Base-by-base conservation (phyloP, 768 basidiomycete species). In the Lentinula aciculospora region DNA sequence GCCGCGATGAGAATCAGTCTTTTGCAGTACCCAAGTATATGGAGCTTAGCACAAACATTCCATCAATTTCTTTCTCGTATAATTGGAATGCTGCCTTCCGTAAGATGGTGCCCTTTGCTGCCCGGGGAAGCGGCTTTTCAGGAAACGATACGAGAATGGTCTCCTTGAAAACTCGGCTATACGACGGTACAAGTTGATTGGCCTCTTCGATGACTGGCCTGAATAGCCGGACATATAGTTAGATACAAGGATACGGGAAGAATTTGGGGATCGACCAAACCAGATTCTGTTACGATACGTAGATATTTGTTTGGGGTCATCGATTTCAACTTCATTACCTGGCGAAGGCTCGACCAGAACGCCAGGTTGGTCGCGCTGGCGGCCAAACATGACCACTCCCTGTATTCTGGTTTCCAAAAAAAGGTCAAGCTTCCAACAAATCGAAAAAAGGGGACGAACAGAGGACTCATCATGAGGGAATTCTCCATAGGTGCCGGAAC, bases 161-260 rank as follows among this genome's bases (percentile, higher is more conserved):
- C 63, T 83, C 77, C 60, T 77, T 78, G 66, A 76, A 80, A 13
- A 80, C 71, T 21, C 75, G 68, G 57, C 76, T 77, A 45, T 73
- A 78, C 0, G 69, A 57, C 0, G 79, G 78, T 0, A 72, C 71
- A 1, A 63, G 61, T 27, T 58, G 64, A 62, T 80, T 80, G 3
- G 75, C 78, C 27, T 76, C 72, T 19, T 76, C 76, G 2, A 79
- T 70, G 10, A 66, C 60, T 3, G 66, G 67, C 72, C 73, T 78
- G 56, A 1, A 6, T 54, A 2, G 1, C 3, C 15, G 13, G 17
- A 37, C n/a, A n/a, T n/a, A n/a, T 29, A 28, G 34, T 57, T 23
- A 56, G 54, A n/a, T 5, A 31, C n/a, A 46, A 13, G 34, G 29
- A n/a, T 25, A 19, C 8, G 2, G 23, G 12, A 23, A 32, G 9